A percentile compares a stretch with the other conserved stretches of the same genome.
Conservation (phyloP, 2,329 filamentous ascomycete species). For the Aspergillus hiratsukae region DNA sequence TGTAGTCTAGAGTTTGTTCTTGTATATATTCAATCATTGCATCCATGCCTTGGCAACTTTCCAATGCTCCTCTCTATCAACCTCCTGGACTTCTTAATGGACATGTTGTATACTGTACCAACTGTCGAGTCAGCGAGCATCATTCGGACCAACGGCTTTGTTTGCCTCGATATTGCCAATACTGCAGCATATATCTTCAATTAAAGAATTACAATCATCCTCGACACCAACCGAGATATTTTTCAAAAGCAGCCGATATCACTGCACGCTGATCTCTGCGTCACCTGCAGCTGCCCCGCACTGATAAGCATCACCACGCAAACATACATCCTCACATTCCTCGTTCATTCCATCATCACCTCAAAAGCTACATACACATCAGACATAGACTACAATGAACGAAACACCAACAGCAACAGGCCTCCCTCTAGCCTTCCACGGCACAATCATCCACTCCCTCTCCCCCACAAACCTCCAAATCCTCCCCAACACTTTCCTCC, state of each 20-base stretch:
- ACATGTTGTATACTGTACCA: neutral
- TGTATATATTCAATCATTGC: neutral
- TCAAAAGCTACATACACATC: neutral
- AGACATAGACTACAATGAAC: neutral
- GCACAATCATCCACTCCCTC: constrained; percentile 31
- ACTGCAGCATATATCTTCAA: neutral
- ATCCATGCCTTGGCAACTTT: neutral
- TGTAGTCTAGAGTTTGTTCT: constrained; percentile 19
- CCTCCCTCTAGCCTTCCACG: constrained; percentile 30
- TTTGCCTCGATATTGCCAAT: neutral
- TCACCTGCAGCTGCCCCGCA: neutral
- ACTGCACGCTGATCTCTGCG: neutral
- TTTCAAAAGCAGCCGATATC: neutral
- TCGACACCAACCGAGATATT: neutral
- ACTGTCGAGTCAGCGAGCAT: neutral
- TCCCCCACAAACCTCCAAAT: constrained; percentile 24
- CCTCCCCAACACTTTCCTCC: constrained; percentile 27
- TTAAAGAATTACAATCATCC: neutral
- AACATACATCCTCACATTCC: neutral
- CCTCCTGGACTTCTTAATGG: too few relatives aligned
- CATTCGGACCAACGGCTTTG: neutral
- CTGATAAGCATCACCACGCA: neutral
- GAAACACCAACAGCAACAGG: constrained; percentile 8
- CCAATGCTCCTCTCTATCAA: neutral
- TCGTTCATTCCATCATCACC: neutral